Base-by-base conservation (phyloP, 495 filamentous ascomycete species). In the Hyaloscypha finlandica region DNA sequence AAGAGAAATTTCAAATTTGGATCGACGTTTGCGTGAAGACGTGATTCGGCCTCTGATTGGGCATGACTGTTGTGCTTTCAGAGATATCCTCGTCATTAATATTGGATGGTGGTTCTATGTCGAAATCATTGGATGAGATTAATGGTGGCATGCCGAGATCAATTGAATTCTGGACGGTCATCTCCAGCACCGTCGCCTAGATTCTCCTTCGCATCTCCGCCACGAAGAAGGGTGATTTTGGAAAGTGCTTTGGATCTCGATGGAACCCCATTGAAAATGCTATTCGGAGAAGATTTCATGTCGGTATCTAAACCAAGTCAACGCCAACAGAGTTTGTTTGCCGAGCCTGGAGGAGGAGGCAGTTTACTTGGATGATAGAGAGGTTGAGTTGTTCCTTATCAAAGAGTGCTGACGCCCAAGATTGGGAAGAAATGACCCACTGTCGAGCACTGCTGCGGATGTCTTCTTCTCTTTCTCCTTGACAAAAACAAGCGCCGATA, bases 151-250 rank as follows among this genome's bases (percentile, higher is more conserved):
- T 84, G 0, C 87, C 88, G 2, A 82, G 79, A 56, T 85, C 83
- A 42, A 90, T 67, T 54, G 85, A 82, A 6, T 87, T 81, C 65
- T 89, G 86, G 20, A 89, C 71, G 22, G 80, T 78, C 11, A 89
- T 76, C 74, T 90, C 88, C 33, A 90, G 69, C 37, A 89, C 84
- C 1, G 86, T 87, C 16, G 81, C 83, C 89, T 89, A 91, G 12
- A 92, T 77, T 37, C 88, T 81, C 60, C 89, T 77, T n/a, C 88
- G 83, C 83, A 90, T 87, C 76, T 92, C 89, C 62, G 85, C 81
- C 19, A 78, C 78, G 52, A 88, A 85, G 1, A 63, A 65, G 2
- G 82, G 72, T 68, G 75, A 77, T 32, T 71, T 76, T 16, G 78
- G 73, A 2, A 84, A 68, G 45, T 67, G 66, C 22, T 76, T 70